Evolutionary conservation across 805 yeast genomes (phyloP).

Genomic region (Wickerhamomyces bovis): DNA sequence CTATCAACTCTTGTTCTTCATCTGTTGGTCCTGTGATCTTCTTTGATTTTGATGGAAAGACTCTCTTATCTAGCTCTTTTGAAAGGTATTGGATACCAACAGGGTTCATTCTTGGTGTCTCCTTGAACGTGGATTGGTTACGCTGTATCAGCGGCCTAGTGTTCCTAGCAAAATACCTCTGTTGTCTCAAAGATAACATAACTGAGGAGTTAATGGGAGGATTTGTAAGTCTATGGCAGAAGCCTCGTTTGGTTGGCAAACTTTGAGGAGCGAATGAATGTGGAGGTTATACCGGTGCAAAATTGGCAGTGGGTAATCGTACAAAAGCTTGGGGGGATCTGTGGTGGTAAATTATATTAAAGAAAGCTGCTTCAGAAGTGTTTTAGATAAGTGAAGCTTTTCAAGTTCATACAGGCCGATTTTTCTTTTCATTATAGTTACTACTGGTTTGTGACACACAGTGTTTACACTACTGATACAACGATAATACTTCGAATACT

Average conservation of each 20-base stretch:
- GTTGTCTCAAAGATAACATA: not conserved
- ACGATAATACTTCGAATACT: too few relatives aligned
- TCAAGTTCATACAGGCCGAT: too few relatives aligned
- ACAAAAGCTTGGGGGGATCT: too few relatives aligned
- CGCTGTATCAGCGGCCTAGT: not conserved
- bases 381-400: not conserved
- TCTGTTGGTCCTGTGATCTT: conserved; percentile 18
- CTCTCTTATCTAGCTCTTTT: conserved; percentile 45
- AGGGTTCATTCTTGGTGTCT: conserved; percentile 57
- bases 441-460: not conserved
- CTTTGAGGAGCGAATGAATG: not conserved
- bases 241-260: not conserved
- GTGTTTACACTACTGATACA: not conserved
- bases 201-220: not conserved
- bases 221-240: not conserved
- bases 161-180: not conserved
- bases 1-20: conserved; percentile 31
- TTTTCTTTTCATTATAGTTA: not conserved
- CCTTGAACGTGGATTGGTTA: conserved; percentile 14
- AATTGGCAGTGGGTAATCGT: not conserved
- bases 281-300: not conserved
- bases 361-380: too few relatives aligned
- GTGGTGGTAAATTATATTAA: too few relatives aligned
- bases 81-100: conserved; percentile 81
- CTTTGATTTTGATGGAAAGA: conserved; percentile 39